Evolutionary conservation across 768 basidiomycete genomes (phyloP), one percentile per base, ranked within the genome.

Genomic region (Lactarius quietus): DNA sequence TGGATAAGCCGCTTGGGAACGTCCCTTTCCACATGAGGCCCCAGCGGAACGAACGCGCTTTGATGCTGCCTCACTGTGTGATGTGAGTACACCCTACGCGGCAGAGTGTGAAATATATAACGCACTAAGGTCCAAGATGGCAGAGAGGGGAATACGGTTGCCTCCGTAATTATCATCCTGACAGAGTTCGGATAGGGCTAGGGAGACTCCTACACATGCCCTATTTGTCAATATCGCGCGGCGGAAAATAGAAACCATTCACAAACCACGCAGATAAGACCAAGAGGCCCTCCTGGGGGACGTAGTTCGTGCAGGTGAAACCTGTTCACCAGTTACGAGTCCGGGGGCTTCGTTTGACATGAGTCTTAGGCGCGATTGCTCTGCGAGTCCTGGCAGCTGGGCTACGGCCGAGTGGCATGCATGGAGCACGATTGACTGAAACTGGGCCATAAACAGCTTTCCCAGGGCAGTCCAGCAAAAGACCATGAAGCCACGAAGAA

Each of bases 1-100:
- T 66, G 55, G 31, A 62, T 41, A 12, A 66, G 65, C 20, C 65
- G 60, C 60, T 33, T 66, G 14, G 60, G 65, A 3, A 66, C 65
- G 26, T 66, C 60, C 23, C 52, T 66, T 33, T 57, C 65, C 14
- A 52, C 39, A 6, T 62, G 56, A 3, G 60, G 60, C 6, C 65
- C 65, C 12, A 66, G 48, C 7, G 60, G 65, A 12, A 62, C 56
- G 39, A 66, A 62, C 1, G 57, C 60, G n/a, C 61, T 58, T 6
- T 66, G 65, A 15, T 66, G 51, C 56, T 62, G 56, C 61, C 61
- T 57, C 64, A 66, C 65, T 66, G 38, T 6, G 18, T 17, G 36
- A 26, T n/a, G 9, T 43, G n/a, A 45, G 20, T 18, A 18, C 36
- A 31, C 6, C 15, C 29, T 23, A 9, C 36, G n/a, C 17, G 8